Base-by-base conservation (phyloP, 805 yeast species). In the Candida sithepensis region DNA sequence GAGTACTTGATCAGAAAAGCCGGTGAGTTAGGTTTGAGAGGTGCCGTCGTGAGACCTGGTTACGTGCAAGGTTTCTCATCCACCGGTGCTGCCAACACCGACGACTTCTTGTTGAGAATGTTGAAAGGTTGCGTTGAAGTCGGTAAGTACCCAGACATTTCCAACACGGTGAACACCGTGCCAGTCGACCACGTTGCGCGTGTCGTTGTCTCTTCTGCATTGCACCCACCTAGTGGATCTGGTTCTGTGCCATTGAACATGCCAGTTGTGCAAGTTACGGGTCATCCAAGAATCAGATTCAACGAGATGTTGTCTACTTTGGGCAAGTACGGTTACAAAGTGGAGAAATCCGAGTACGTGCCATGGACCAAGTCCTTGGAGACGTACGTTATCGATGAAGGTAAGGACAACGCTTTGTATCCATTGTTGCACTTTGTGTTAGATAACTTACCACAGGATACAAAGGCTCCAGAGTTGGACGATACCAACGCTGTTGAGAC, bases 181-280 rank as follows among this genome's bases (percentile, higher is more conserved):
- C 99, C 99, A 3, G 99, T 94, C 39, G 97, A 95, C 59, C 99
- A 94, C 61, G 99, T 94, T 55, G 98, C 99, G 1, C 78, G 96
- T 41, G 88, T 90, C 21, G 87, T 84, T 22, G 88, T 84, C 44
- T 88, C 98, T 2, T 71, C 94, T 23, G 85, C 96, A 0, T 74
- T 94, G 52, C 80, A 81, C 59, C 92, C 96, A 23, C 87, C 94
- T 21, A 59, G 61, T 36, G 57, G 67, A 4, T 20, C 22, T 19
- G 43, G 23, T 20, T 58, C 58, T 2, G 71, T 71, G 14, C 74
- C 70, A 43, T 68, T 82, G 39, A 70, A 48, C 13, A 49, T 66
- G 22, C 61, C 83, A 1, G 99, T 95, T 38, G 90, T 89, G 2
- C 99, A 94, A 40, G 97, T 94, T n/a, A 94, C 98, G 5, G 95